A percentile compares a stretch with the other conserved stretches of the same genome.
phyloP scores from a whole-genome alignment of 106 monocot species.

The Allium sativum region DNA sequence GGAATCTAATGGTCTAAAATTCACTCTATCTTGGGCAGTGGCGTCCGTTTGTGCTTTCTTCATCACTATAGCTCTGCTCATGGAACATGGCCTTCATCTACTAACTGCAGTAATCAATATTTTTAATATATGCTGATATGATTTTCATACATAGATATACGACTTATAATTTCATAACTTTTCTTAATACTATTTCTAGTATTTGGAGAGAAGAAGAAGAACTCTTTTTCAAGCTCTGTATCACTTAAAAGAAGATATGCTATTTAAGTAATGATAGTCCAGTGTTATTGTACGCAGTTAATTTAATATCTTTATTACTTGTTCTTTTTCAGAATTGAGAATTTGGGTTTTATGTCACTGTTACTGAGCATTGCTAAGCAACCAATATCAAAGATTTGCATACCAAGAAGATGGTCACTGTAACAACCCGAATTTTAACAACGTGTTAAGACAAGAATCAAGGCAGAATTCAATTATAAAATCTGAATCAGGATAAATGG shows the following conservation, averaged over 20 bases:
- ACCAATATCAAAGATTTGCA: conserved; percentile 7
- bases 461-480: too few species aligned
- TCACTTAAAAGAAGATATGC: conserved; percentile 20
- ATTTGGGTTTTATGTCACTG: conserved; percentile 8
- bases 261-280: too few species aligned
- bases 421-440: too few species aligned
- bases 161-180: too few species aligned
- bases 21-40: conserved; percentile 14
- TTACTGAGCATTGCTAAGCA: conserved; percentile 1
- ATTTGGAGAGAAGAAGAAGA: conserved; percentile 16
- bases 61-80: conserved; percentile 15
- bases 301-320: too few species aligned
- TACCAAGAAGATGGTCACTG: not conserved
- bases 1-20: conserved; percentile 2
- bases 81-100: conserved; percentile 22
- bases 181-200: not conserved
- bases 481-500: too few species aligned
- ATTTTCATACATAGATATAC: too few species aligned
- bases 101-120: conserved; percentile 8
- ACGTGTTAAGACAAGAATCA: too few species aligned
- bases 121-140: too few species aligned
- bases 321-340: not conserved
- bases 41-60: conserved; percentile 9
- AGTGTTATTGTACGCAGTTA: too few species aligned
- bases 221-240: conserved; percentile 9